Conservation (phyloP, 768 basidiomycete genomes). For the Suillus clintonianus region DNA sequence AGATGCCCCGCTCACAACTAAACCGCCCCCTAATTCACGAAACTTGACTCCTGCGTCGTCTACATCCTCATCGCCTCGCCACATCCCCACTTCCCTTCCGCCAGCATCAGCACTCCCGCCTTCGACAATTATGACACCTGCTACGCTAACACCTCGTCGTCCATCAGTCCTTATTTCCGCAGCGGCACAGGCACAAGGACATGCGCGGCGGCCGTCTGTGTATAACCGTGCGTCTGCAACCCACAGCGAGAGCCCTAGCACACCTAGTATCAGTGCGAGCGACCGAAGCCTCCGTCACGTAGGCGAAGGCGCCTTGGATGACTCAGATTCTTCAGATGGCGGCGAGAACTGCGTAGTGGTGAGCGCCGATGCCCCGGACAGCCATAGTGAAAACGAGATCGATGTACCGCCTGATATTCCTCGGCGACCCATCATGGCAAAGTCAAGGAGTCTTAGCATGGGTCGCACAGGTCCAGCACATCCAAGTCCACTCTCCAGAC, state of each 20-base stretch:
- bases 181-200: slow-evolving; percentile 31
- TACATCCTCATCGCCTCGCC: slow-evolving; percentile 57
- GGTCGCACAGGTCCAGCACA: slow-evolving; percentile 36
- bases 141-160: slow-evolving; percentile 43
- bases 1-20: slow-evolving; percentile 19
- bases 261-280: slow-evolving; percentile 31
- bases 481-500: slow-evolving; percentile 68
- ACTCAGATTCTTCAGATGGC: slow-evolving; percentile 65
- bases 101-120: slow-evolving; percentile 38
- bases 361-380: slow-evolving; percentile 15
- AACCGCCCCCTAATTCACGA: slow-evolving; percentile 41
- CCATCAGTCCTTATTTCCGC: slow-evolving; percentile 41
- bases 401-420: slow-evolving; percentile 12
- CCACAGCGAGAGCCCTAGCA: slow-evolving; percentile 34
- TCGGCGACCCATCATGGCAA: slow-evolving; percentile 29
- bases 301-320: slow-evolving; percentile 77
- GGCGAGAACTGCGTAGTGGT: slow-evolving; percentile 18
- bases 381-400: slow-evolving; percentile 36
- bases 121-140: slow-evolving; percentile 44
- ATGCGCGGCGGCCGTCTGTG: slow-evolving; percentile 38
- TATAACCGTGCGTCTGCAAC: slow-evolving; percentile 48
- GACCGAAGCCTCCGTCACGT: slow-evolving; percentile 59
- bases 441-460: slow-evolving; percentile 37
- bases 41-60: slow-evolving; percentile 60
- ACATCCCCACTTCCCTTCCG: slow-evolving; percentile 39